Percentiles rank a stretch among this genome's conserved stretches.
Conservation (phyloP, 768 basidiomycete genomes). For the Phlegmacium glaucopus region DNA sequence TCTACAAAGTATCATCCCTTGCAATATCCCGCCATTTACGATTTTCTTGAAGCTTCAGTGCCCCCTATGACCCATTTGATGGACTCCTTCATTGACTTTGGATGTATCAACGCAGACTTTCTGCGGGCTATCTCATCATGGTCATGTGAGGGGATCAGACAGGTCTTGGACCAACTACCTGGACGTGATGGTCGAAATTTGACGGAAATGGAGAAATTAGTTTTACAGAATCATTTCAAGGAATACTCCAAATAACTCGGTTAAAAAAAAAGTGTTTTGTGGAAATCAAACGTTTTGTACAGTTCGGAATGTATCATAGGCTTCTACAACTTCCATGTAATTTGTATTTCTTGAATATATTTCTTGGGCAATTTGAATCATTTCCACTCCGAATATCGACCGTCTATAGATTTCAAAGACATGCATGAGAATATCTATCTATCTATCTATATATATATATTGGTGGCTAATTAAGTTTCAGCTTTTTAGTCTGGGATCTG, state of each 20-base stretch:
- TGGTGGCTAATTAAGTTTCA: constrained; percentile 8
- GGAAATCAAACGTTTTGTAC: no score
- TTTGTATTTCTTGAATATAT: no score
- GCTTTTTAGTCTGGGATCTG: constrained; percentile 11
- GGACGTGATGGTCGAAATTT: neutral
- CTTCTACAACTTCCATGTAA: no score
- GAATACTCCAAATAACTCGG: neutral
- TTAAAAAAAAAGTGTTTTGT: no score
- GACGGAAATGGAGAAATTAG: neutral
- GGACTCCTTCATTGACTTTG: neutral
- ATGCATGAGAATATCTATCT: neutral
- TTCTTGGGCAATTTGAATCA: no score
- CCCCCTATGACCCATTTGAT: neutral
- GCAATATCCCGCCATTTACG: neutral
- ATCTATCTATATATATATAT: neutral
- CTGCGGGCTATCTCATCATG: neutral
- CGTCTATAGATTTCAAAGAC: neutral
- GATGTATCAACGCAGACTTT: neutral
- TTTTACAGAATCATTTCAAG: neutral
- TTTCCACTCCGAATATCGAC: no score
- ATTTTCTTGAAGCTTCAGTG: neutral
- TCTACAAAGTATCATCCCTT: no score
- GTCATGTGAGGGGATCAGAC: neutral
- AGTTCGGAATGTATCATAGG: no score
- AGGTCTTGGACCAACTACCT: neutral